phyloP scores from a whole-genome alignment of 2,329 filamentous ascomycete species.

The Ceratocystis albifundus region DNA sequence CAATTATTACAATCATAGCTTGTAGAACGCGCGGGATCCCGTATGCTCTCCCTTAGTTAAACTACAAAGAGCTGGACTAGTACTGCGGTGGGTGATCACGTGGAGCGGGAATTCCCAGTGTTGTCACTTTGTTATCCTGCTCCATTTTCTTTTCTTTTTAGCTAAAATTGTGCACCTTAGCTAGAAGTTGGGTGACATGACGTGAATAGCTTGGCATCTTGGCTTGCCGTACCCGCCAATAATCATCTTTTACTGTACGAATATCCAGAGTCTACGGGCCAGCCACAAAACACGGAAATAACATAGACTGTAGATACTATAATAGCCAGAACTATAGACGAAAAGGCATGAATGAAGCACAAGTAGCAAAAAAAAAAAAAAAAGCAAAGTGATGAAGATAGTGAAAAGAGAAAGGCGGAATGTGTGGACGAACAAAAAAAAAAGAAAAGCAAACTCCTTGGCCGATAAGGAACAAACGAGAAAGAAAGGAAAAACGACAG shows the following conservation, averaged over 20 bases:
- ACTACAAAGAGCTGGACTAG: neutral
- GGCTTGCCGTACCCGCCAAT: neutral
- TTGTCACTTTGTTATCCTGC: neutral
- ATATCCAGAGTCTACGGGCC: neutral
- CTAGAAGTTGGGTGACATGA: too few relatives aligned
- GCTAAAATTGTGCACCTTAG: too few relatives aligned
- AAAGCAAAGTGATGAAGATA: neutral
- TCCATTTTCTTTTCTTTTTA: neutral
- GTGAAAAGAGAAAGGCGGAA: neutral
- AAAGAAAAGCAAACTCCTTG: constrained; percentile 13
- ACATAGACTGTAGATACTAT: neutral
- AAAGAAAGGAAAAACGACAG: neutral
- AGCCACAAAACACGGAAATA: neutral
- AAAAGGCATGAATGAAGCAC: neutral
- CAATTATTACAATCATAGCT: neutral
- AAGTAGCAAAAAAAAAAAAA: neutral
- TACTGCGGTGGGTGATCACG: constrained; percentile 3
- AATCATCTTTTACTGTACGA: neutral
- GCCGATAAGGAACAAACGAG: neutral
- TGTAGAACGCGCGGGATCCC: neutral
- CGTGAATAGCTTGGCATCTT: neutral
- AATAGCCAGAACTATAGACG: neutral
- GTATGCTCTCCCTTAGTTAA: neutral
- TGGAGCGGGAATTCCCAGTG: neutral
- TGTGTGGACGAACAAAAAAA: neutral